These are phyloP conservation scores for Sclerospora graminicola DNA, from an alignment of 352 stramenopile genomes.

Conservation along the genomic window DNA sequence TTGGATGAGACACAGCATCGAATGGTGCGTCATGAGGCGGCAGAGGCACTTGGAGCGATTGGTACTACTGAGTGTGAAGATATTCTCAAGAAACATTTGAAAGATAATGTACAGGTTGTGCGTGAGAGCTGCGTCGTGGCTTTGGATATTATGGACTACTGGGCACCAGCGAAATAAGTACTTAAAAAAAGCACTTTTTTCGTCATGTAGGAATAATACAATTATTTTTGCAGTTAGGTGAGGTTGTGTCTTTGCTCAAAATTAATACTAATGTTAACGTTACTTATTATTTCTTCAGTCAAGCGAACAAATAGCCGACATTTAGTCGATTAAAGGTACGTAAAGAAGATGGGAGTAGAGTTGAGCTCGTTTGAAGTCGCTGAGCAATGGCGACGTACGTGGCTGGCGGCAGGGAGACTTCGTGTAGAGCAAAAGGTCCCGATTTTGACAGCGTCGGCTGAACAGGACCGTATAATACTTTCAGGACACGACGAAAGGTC, in stretches of 20 bases:
- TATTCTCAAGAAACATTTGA: slow-evolving; percentile 71
- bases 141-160: slow-evolving; percentile 97
- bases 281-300: neutral
- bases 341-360: slow-evolving; percentile 37
- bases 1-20: slow-evolving; percentile 86
- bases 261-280: neutral
- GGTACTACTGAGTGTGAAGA: slow-evolving; percentile 87
- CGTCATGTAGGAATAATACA: slow-evolving; percentile 20
- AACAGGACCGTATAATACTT: slow-evolving; percentile 39
- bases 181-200: neutral
- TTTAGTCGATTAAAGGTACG: slow-evolving; percentile 42
- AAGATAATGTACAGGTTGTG: slow-evolving; percentile 83
- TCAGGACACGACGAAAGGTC: slow-evolving; percentile 49
- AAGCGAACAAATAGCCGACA: slow-evolving; percentile 52
- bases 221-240: slow-evolving; percentile 8
- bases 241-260: neutral
- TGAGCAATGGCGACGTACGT: slow-evolving; percentile 23
- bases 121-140: slow-evolving; percentile 93
- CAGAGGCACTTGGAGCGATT: slow-evolving; percentile 94
- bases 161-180: slow-evolving; percentile 44
- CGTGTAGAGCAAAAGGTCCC: slow-evolving; percentile 17
- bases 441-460: slow-evolving; percentile 6
- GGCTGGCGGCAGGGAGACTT: slow-evolving; percentile 22
- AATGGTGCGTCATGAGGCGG: slow-evolving; percentile 97
- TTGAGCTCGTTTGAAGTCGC: slow-evolving; percentile 34